Conservation (phyloP, 495 filamentous ascomycete species). For the Aspergillus leporis region DNA sequence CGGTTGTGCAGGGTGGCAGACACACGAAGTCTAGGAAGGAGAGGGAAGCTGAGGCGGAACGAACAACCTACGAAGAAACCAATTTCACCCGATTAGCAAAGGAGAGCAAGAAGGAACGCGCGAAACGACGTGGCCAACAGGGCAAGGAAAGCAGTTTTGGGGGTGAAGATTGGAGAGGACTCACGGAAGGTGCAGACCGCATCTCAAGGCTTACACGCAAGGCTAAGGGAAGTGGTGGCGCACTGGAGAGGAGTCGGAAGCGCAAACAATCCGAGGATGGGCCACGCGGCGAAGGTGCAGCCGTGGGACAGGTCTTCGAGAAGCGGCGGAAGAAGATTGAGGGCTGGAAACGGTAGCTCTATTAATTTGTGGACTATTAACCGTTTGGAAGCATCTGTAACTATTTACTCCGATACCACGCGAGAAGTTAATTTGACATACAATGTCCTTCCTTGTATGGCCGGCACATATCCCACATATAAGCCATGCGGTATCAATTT, state of each 20-base stretch:
- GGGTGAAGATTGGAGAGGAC: constrained; percentile 80
- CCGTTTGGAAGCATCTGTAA: not conserved
- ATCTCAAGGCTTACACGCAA: constrained; percentile 70
- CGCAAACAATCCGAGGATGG: constrained; percentile 61
- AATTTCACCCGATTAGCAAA: constrained; percentile 84
- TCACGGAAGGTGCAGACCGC: constrained; percentile 76
- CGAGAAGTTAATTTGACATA: not conserved
- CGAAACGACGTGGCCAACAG: constrained; percentile 50
- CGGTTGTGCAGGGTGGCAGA: constrained; percentile 70
- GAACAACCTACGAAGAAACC: constrained; percentile 77
- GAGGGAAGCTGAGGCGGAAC: constrained; percentile 67
- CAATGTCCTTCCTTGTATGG: not conserved
- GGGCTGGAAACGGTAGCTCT: constrained; percentile 44
- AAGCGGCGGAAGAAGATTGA: constrained; percentile 12
- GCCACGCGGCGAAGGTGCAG: constrained; percentile 54
- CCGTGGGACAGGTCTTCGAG: constrained; percentile 68
- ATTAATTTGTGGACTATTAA: not conserved
- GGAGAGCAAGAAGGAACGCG: constrained; percentile 73
- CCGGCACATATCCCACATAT: not conserved
- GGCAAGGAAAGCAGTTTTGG: constrained; percentile 61
- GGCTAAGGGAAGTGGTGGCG: constrained; percentile 50
- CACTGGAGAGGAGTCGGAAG: constrained; percentile 80
- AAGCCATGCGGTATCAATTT: too few relatives aligned
- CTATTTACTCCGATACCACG: constrained; percentile 2
- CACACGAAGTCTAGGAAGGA: constrained; percentile 70